Evolutionary conservation across 768 basidiomycete genomes (phyloP).

Genomic region (Rhizopogon vulgaris): DNA sequence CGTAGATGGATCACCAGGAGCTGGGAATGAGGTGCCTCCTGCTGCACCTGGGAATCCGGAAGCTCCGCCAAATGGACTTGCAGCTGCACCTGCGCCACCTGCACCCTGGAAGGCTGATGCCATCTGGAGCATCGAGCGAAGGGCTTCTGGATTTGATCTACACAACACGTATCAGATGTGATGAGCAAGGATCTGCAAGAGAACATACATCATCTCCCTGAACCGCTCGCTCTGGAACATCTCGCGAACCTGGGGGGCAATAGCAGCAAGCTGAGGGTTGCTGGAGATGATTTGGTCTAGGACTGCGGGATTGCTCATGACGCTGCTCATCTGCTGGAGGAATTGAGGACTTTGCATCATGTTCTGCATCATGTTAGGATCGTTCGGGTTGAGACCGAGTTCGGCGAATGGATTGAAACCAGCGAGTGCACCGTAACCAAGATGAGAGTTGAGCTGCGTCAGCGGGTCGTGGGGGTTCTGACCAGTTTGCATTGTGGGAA

Average conservation of each 20-base stretch:
- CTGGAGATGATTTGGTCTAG: constrained; percentile 80
- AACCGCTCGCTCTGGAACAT: constrained; percentile 74
- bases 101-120: constrained; percentile 43
- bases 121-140: constrained; percentile 77
- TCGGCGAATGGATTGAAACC: constrained; percentile 90
- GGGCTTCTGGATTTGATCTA: constrained; percentile 70
- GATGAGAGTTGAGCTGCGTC: constrained; percentile 72
- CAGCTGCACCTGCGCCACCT: constrained; percentile 21
- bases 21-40: constrained; percentile 42
- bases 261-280: constrained; percentile 69
- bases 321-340: constrained; percentile 76
- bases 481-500: constrained; percentile 87
- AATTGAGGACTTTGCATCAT: constrained; percentile 87
- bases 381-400: constrained; percentile 86
- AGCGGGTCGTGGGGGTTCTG: constrained; percentile 86
- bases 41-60: constrained; percentile 11
- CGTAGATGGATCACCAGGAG: constrained; percentile 50
- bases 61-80: constrained; percentile 9
- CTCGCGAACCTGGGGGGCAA: constrained; percentile 77
- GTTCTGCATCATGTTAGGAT: constrained; percentile 87
- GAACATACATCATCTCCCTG: constrained; percentile 63
- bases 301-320: constrained; percentile 86
- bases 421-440: constrained; percentile 75
- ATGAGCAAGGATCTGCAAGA: background rate
- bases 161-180: background rate